Base-by-base conservation (phyloP, 768 basidiomycete genomes). In the Leccinellum luteum region DNA sequence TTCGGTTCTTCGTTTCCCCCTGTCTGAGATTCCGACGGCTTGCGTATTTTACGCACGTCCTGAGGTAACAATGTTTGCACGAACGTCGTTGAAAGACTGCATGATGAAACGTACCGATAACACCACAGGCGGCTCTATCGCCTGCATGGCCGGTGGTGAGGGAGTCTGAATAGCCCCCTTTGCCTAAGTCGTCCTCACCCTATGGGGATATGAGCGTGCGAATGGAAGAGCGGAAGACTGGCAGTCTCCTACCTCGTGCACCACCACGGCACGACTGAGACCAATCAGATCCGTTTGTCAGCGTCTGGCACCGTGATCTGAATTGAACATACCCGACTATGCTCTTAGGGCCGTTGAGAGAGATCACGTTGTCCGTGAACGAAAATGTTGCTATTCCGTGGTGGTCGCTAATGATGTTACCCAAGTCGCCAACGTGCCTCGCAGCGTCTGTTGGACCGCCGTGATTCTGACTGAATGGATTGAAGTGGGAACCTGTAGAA, bases 121-220 rank as follows among this genome's bases (percentile, higher is more conserved):
- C 83, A 63, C 90, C 91, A 66, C 92, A 93, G 13, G 92, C 90
- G n/a, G 83, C 80, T 56, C 90, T 78, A 30, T 77, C 84, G 12
- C 87, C 87, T 15, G 91, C 86, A 66, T 92, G 89, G 9, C 91
- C 91, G 3, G 89, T 92, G 69, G 82, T 89, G 55, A 85, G 74
- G 21, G 87, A 88, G 61, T 90, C 89, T 28, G 81, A 75, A 64
- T 87, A 79, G 43, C 74, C 77, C 15, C 89, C 89, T 58, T 73
- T 76, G n/a, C 90, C 92, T 51, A 92, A 78, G 65, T 94, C 92
- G 66, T 94, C 92, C 17, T 81, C 81, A 4, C 89, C 89, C 85
- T 85, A 60, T 38, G 55, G 50, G 51, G 48, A 43, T 38, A 28
- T 58, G 30, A 52, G 48, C 45, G 52, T 52, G 59, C 48, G 60